phyloP scores from a whole-genome alignment of 2,329 filamentous ascomycete species.

The Xylariales sp. region DNA sequence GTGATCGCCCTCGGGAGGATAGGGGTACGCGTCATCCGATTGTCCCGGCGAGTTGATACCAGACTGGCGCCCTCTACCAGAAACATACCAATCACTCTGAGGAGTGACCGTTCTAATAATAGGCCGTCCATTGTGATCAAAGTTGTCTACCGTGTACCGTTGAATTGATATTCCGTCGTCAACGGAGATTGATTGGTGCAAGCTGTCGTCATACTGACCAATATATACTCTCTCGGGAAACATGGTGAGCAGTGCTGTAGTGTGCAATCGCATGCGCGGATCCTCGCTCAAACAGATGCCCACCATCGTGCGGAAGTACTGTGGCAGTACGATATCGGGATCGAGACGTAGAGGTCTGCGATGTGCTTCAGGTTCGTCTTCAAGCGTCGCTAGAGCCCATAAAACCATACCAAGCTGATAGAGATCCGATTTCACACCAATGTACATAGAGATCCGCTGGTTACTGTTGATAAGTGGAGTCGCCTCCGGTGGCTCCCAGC shows the following conservation, averaged over 20 bases:
- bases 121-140: constrained; percentile 26
- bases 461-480: constrained; percentile 79
- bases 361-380: constrained; percentile 84
- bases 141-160: constrained; percentile 33
- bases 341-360: constrained; percentile 63
- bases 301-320: constrained; percentile 74
- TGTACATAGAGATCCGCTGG: constrained; percentile 93
- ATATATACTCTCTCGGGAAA: constrained; percentile 51
- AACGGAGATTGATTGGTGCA: constrained; percentile 30
- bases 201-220: constrained; percentile 17
- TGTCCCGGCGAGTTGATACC: constrained; percentile 24
- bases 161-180: constrained; percentile 35
- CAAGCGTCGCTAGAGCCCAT: constrained; percentile 82
- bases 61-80: constrained; percentile 29
- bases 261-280: constrained; percentile 69
- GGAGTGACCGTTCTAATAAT: constrained; percentile 36
- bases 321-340: constrained; percentile 61
- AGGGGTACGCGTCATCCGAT: constrained; percentile 38
- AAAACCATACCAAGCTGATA: constrained; percentile 97
- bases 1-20: constrained; percentile 49
- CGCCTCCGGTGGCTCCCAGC: constrained; percentile 95
- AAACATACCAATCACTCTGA: constrained; percentile 38
- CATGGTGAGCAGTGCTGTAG: constrained; percentile 63
- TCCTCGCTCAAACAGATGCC: constrained; percentile 70
- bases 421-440: constrained; percentile 94